phyloP scores from a whole-genome alignment of 2,329 filamentous ascomycete species.

The Pseudogymnoascus sp. region DNA sequence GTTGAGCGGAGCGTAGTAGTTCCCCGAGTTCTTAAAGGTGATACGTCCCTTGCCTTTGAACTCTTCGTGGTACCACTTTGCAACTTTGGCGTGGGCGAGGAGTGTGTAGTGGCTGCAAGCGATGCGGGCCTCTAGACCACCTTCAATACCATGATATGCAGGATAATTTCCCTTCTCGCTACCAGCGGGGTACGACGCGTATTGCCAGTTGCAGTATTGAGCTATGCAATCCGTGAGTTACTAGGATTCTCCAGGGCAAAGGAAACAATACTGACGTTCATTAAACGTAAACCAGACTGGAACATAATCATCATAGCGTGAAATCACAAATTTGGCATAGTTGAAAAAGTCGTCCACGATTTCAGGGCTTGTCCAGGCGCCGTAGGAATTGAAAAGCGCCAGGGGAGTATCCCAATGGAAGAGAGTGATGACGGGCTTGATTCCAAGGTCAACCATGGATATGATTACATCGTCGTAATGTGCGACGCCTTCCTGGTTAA shows the following conservation, averaged over 20 bases:
- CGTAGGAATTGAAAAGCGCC: slow-evolving; percentile 30
- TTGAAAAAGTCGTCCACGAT: slow-evolving; percentile 29
- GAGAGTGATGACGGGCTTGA: slow-evolving; percentile 9
- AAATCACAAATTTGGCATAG: slow-evolving; percentile 31
- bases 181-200: slow-evolving; percentile 34
- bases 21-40: slow-evolving; percentile 35
- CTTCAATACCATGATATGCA: slow-evolving; percentile 34
- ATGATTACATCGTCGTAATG: slow-evolving; percentile 13
- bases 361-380: slow-evolving; percentile 28
- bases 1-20: slow-evolving; percentile 33
- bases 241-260: not conserved
- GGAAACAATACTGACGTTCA: slow-evolving; percentile 26
- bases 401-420: slow-evolving; percentile 25
- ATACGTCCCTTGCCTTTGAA: slow-evolving; percentile 34
- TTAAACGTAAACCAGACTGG: slow-evolving; percentile 34
- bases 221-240: slow-evolving; percentile 14
- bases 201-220: slow-evolving; percentile 41
- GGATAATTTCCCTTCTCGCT: slow-evolving; percentile 32
- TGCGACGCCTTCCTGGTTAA: slow-evolving; percentile 12
- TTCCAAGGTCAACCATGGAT: not conserved
- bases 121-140: slow-evolving; percentile 33
- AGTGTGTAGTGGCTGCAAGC: slow-evolving; percentile 36
- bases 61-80: slow-evolving; percentile 37
- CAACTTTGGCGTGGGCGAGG: slow-evolving; percentile 34
- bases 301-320: slow-evolving; percentile 30